Percentiles rank a stretch among this genome's conserved stretches.
phyloP scores from a whole-genome alignment of 108 stramenopile genomes.

The Skeletonema grethae region DNA sequence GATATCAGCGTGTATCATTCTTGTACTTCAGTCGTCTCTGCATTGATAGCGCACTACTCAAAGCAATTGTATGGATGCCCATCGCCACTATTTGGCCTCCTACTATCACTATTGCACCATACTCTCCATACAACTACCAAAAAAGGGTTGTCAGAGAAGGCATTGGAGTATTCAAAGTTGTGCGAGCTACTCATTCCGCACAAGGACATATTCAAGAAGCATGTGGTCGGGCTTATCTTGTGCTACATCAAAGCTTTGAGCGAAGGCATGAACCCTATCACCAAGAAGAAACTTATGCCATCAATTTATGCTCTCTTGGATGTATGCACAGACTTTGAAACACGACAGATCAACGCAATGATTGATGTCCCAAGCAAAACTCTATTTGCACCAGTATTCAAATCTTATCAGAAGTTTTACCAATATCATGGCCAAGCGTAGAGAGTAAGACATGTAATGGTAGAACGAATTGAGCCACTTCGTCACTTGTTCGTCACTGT shows the following conservation, averaged over 20 bases:
- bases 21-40: constrained; percentile 54
- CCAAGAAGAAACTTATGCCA: constrained; percentile 55
- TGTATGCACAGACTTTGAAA: constrained; percentile 73
- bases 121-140: constrained; percentile 27
- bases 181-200: constrained; percentile 79
- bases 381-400: constrained; percentile 65
- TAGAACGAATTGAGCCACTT: too few relatives aligned
- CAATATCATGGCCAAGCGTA: constrained; percentile 79
- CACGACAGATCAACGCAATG: constrained; percentile 70
- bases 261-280: constrained; percentile 42
- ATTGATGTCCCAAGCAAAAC: constrained; percentile 63
- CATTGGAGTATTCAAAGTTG: constrained; percentile 46
- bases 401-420: constrained; percentile 70
- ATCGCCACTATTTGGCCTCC: constrained; percentile 46
- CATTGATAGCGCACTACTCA: constrained; percentile 69
- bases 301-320: constrained; percentile 74
- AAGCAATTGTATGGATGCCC: constrained; percentile 78
- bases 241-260: constrained; percentile 63
- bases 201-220: constrained; percentile 87
- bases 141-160: constrained; percentile 27
- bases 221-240: constrained; percentile 70
- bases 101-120: constrained; percentile 48
- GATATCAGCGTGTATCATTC: constrained; percentile 38
- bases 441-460: constrained; percentile 22
- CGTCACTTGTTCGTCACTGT: background rate